Percentiles rank a stretch among this genome's conserved stretches.
These are phyloP conservation scores for Exidia glandulosa DNA, from an alignment of 768 basidiomycete species.

Conservation along the genomic window DNA sequence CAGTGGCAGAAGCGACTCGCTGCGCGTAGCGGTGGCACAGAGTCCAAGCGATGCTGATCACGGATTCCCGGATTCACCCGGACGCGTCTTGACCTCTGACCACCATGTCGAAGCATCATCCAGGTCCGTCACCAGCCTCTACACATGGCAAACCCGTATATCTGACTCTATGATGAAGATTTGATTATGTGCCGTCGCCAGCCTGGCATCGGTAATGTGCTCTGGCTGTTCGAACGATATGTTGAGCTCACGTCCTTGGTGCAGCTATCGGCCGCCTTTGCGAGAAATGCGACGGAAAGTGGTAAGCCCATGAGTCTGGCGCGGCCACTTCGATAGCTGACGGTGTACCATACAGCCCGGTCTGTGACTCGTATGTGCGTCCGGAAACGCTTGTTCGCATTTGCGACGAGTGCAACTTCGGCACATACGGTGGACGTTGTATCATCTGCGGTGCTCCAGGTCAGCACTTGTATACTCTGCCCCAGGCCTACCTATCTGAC, in stretches of 20 bases:
- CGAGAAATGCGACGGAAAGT: conserved; percentile 99
- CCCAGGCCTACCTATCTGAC: not conserved
- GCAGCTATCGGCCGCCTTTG: conserved; percentile 97
- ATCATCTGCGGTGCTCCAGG: conserved; percentile 97
- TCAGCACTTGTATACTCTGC: conserved; percentile 22
- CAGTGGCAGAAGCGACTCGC: no score
- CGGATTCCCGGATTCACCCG: no score
- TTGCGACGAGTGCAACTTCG: conserved; percentile 99
- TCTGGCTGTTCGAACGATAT: not conserved
- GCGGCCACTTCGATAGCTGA: not conserved
- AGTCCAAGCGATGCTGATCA: no score
- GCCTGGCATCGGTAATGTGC: conserved; percentile 67
- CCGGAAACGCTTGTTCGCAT: conserved; percentile 97
- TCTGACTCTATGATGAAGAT: conserved; percentile 38
- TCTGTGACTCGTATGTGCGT: conserved; percentile 98
- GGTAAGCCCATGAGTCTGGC: conserved; percentile 41
- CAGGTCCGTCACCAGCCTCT: conserved; percentile 35
- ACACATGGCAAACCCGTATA: not conserved
- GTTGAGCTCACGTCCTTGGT: conserved; percentile 19
- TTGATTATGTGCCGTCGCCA: conserved; percentile 97
- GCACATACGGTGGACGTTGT: conserved; percentile 93
- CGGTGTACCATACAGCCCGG: conserved; percentile 75
- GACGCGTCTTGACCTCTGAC: no score
- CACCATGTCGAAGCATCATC: conserved; percentile 85
- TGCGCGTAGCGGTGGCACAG: no score